Conservation (phyloP, 805 yeast species). For the Ogataea trehalophila region DNA sequence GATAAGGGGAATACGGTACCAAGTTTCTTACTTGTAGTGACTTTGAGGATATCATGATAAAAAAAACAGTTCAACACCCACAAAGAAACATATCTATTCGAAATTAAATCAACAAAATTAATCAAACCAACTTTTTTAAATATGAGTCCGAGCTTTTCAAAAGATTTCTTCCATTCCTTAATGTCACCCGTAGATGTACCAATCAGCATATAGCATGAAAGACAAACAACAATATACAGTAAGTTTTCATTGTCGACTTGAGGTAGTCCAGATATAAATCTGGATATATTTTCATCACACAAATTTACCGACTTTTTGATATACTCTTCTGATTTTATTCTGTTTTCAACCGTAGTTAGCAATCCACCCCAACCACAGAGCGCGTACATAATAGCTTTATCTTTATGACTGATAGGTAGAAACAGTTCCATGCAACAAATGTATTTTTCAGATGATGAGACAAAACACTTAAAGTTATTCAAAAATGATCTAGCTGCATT, state of each 20-base stretch:
- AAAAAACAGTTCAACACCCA: constrained; percentile 21
- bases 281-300: constrained; percentile 1
- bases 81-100: constrained; percentile 6
- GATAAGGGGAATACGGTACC: constrained; percentile 21
- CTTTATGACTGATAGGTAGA: constrained; percentile 9
- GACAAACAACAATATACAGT: constrained; percentile 11
- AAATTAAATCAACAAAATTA: constrained; percentile 5
- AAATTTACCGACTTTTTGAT: constrained; percentile 6
- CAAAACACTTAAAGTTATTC: constrained; percentile 1
- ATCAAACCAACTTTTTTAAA: constrained; percentile 13
- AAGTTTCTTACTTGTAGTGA: constrained; percentile 13
- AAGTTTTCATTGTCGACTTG: constrained; percentile 6
- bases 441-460: constrained; percentile 8
- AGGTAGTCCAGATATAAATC: background rate
- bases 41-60: constrained; percentile 22
- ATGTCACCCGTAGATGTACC: constrained; percentile 17
- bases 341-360: constrained; percentile 5
- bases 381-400: constrained; percentile 8
- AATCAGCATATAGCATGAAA: constrained; percentile 15
- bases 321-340: constrained; percentile 1
- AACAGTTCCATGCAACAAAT: constrained; percentile 6
- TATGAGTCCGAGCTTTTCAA: constrained; percentile 12
- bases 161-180: constrained; percentile 16
- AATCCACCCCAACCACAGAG: constrained; percentile 15
- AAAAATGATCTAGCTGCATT: constrained; percentile 6